Evolutionary conservation across 192 early-diverging fungal genomes (phyloP), one percentile per base, ranked within the genome.

Genomic region (Coemansia sp.): DNA sequence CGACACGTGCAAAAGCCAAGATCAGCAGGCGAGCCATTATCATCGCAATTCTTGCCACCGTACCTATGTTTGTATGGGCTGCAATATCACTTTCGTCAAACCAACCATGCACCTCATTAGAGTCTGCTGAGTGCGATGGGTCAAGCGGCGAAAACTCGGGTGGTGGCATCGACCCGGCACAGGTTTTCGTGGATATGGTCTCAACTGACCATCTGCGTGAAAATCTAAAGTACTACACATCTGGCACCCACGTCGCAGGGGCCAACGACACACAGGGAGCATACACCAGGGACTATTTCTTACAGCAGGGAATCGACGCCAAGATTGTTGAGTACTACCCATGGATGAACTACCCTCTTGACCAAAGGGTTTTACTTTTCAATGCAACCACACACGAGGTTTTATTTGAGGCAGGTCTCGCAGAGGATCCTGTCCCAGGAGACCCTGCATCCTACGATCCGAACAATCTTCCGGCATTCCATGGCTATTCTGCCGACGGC

Each of bases 321-420:
- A 62, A 81, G 47, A 83, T 88, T 43, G 87, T 80, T 15, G 82
- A 83, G 49, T 90, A 88, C 58, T 83, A 80, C n/a, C 85, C 88
- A 6, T 74, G 81, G 54, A 61, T 90, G 15, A 86, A 80, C 62
- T 75, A 81, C 36, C 89, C 89, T 36, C 66, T 68, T 7, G 61
- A 63, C 16, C 84, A 80, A 47, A 71, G 73, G 21, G 78, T 90
- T 18, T 74, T 77, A 12, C 62, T 89, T 21, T 68, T 87, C 48
- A 73, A 84, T 41, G 48, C 48, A n/a, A 80, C 76, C 41, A 71
- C 84, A 4, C 48, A 71, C 3, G 47, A 63, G 10, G 59, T 87
- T 13, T 40, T 57, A 32, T 90, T 82, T 65, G 85, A 87, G 43
- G 89, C 88, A 1, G 65, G 68, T 21, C 71, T 90, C 37, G 61